phyloP scores from a whole-genome alignment of 176 grass and related monocot genomes.

The Dendrocalamus sinicus region DNA sequence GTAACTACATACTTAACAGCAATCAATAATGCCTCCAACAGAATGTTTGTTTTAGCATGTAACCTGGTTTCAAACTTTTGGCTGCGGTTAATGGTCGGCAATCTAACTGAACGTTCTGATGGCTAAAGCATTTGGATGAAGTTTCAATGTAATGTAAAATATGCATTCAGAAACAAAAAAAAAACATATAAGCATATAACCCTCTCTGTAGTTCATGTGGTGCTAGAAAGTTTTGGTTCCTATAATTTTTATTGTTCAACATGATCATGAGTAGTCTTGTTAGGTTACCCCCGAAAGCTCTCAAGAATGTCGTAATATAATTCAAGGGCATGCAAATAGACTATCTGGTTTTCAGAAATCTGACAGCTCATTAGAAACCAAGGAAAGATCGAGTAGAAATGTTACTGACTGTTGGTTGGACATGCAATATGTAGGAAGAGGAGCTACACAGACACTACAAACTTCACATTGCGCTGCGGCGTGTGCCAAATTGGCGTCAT shows the following conservation, averaged over 20 bases:
- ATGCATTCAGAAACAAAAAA: background rate
- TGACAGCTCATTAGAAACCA: background rate
- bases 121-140: background rate
- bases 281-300: background rate
- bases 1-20: background rate
- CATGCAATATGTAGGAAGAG: constrained; percentile 64
- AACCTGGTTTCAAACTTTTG: background rate
- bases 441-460: constrained; percentile 84
- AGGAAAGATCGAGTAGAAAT: background rate
- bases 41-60: background rate
- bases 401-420: constrained; percentile 8
- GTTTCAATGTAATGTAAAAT: background rate
- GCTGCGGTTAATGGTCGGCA: background rate
- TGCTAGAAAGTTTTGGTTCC: background rate
- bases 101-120: background rate
- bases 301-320: background rate
- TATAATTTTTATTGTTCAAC: too few relatives aligned
- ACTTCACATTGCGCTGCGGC: constrained; percentile 88
- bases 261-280: background rate
- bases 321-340: background rate
- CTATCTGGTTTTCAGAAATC: background rate
- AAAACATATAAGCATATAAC: background rate
- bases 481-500: constrained; percentile 92
- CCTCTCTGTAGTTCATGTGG: background rate
- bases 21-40: background rate